Evolutionary conservation across 805 yeast genomes (phyloP).

Genomic region (Dipodascus geniculatus): DNA sequence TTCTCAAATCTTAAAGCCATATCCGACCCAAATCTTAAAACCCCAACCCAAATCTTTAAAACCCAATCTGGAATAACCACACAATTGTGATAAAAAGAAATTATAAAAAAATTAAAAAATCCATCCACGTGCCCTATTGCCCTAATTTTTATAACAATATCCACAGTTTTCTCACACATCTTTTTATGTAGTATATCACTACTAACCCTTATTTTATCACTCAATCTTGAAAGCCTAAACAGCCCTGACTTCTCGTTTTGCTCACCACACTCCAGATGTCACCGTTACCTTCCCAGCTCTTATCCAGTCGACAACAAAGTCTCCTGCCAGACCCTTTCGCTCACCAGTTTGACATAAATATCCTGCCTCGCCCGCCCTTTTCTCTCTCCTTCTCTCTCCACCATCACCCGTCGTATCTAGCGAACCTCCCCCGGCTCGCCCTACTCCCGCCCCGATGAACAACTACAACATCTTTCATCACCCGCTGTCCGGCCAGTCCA

Average conservation of each 20-base stretch:
- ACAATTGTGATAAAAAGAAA: no score
- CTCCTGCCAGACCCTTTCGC: not conserved
- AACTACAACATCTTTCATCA: not conserved
- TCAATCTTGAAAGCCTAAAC: not conserved
- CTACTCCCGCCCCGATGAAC: not conserved
- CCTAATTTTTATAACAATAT: no score
- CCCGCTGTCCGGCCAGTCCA: not conserved
- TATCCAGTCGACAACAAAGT: no score
- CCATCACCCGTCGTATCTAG: no score
- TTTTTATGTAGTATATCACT: not conserved
- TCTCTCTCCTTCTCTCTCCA: not conserved
- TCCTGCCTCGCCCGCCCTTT: not conserved
- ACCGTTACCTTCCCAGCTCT: not conserved
- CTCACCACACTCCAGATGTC: not conserved
- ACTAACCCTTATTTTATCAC: not conserved
- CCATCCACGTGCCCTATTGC: no score
- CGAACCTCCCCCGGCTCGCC: no score
- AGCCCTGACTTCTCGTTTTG: not conserved
- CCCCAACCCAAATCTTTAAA: no score
- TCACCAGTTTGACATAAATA: not conserved
- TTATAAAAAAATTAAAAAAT: no score
- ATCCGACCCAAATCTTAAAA: no score
- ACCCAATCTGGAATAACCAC: no score
- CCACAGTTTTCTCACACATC: not conserved
- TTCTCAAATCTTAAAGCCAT: no score